Conservation (phyloP, 768 basidiomycete genomes). For the Suillus weaverae region DNA sequence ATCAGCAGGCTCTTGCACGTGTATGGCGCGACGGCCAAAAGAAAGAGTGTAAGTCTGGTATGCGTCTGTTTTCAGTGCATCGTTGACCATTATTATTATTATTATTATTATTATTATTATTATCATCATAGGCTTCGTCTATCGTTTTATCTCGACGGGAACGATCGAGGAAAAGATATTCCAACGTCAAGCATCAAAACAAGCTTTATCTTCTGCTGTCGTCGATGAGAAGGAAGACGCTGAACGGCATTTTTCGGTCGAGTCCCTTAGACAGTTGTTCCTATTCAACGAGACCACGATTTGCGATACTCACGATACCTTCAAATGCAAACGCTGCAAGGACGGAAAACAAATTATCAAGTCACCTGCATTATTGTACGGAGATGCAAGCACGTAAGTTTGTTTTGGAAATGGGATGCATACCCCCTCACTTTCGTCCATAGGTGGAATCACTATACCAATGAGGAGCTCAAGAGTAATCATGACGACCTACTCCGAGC, state of each 20-base stretch:
- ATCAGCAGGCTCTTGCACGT: conserved; percentile 96
- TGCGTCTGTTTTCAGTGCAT: not conserved
- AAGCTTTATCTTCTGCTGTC: conserved; percentile 95
- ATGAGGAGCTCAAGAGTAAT: conserved; percentile 81
- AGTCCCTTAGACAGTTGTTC: conserved; percentile 88
- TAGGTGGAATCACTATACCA: conserved; percentile 98
- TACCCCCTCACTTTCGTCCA: conserved; percentile 5
- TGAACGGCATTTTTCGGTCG: conserved; percentile 91
- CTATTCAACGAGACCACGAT: conserved; percentile 82
- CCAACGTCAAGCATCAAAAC: conserved; percentile 94
- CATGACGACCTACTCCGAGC: conserved; percentile 95
- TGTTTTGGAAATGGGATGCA: conserved; percentile 1
- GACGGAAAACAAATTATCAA: conserved; percentile 83
- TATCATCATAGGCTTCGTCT: conserved; percentile 77
- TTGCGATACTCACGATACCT: conserved; percentile 96
- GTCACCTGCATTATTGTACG: conserved; percentile 85
- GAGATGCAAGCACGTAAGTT: conserved; percentile 95
- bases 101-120: no score
- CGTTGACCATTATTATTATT: not conserved
- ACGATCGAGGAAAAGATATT: conserved; percentile 99
- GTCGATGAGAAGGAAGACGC: conserved; percentile 97
- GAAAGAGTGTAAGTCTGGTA: conserved; percentile 82
- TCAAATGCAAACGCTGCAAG: conserved; percentile 93
- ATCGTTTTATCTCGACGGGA: conserved; percentile 95
- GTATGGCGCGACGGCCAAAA: conserved; percentile 99